A percentile compares a stretch with the other conserved stretches of the same genome.
Evolutionary conservation across 306 rosid genomes (phyloP).

Genomic region (Mimosa bimucronata): DNA sequence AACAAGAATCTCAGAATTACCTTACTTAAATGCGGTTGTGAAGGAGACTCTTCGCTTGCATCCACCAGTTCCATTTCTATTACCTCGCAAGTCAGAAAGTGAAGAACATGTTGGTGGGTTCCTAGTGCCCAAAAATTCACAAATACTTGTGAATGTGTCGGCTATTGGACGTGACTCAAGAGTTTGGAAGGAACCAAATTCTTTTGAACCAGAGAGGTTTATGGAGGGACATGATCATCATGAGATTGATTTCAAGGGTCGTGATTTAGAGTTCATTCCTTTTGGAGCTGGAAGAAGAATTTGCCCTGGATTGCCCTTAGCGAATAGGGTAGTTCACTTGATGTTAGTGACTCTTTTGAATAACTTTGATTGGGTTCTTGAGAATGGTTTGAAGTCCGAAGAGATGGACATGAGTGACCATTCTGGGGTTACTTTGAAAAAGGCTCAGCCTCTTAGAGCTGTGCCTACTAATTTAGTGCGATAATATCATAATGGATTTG

Average conservation of each 20-base stretch:
- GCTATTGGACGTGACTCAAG: conserved; percentile 38
- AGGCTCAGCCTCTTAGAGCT: conserved; percentile 19
- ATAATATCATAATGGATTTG: not conserved
- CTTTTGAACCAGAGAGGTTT: conserved; percentile 43
- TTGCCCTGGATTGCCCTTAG: conserved; percentile 29
- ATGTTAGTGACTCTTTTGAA: conserved; percentile 27
- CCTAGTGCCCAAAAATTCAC: conserved; percentile 23
- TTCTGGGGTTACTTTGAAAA: conserved; percentile 23
- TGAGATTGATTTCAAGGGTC: conserved; percentile 39
- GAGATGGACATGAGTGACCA: conserved; percentile 24
- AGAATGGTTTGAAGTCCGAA: not conserved
- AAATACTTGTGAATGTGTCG: conserved; percentile 37
- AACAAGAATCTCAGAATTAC: conserved; percentile 33
- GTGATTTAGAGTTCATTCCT: conserved; percentile 34
- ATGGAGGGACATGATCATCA: not conserved
- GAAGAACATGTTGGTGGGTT: conserved; percentile 24
- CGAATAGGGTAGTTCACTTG: not conserved
- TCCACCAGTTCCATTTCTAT: conserved; percentile 34
- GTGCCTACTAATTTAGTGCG: not conserved
- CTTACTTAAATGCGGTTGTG: conserved; percentile 30
- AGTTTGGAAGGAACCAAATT: conserved; percentile 34
- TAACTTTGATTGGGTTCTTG: conserved; percentile 2
- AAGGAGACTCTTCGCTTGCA: conserved; percentile 42
- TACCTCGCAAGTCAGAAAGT: conserved; percentile 30
- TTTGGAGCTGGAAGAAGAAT: conserved; percentile 45